Evolutionary conservation across 2,329 filamentous ascomycete genomes (phyloP).

Genomic region (Ophiocordyceps camponoti-saundersi): DNA sequence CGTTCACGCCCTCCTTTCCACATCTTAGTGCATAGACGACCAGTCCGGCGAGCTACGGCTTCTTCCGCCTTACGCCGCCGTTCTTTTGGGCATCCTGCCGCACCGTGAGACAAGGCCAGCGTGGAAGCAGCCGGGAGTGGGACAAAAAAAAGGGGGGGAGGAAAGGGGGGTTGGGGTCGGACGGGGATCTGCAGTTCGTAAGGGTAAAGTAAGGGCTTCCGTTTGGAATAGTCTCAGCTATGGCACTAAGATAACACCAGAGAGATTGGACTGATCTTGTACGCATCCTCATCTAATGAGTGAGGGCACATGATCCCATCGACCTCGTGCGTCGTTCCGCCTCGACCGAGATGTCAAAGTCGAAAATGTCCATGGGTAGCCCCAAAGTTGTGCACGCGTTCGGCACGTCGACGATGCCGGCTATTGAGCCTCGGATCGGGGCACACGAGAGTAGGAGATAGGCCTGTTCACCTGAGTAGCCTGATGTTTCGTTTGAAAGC

Average conservation of each 20-base stretch:
- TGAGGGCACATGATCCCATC: conserved; percentile 7
- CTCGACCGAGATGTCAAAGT: conserved; percentile 60
- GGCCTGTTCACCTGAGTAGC: conserved; percentile 57
- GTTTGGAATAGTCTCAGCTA: background rate
- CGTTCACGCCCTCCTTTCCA: no score
- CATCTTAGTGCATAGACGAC: no score
- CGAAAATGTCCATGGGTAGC: conserved; percentile 84
- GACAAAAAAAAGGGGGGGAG: no score
- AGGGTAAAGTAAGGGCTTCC: no score
- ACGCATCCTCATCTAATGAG: background rate
- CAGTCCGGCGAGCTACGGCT: no score
- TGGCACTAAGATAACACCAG: background rate
- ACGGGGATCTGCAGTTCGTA: no score
- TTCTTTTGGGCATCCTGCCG: no score
- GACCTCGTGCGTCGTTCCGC: conserved; percentile 6
- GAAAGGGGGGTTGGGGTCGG: no score
- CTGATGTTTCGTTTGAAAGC: conserved; percentile 16
- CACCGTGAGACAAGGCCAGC: no score
- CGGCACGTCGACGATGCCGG: conserved; percentile 79
- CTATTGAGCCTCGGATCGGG: conserved; percentile 74
- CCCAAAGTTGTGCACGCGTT: conserved; percentile 84
- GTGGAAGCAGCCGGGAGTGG: no score
- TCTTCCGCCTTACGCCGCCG: no score
- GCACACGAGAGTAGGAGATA: conserved; percentile 77
- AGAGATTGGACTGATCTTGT: no score